Percentiles rank a stretch among this genome's conserved stretches.
These are phyloP conservation scores for Leonotis leonurus DNA, from an alignment of 257 asterid genomes.

Conservation along the genomic window DNA sequence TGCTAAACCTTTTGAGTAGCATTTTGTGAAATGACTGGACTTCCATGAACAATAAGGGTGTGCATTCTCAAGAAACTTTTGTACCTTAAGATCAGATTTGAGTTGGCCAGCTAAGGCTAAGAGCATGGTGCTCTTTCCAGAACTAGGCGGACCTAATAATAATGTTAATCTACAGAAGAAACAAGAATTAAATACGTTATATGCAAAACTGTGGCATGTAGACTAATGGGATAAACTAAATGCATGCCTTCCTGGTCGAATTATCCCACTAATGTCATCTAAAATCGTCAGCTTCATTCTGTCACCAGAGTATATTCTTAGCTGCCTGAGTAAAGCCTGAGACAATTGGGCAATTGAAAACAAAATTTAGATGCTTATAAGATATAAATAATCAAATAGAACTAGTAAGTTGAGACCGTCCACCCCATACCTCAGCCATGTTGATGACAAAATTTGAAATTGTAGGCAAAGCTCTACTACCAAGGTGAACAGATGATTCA, in stretches of 20 bases:
- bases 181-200: conserved; percentile 15
- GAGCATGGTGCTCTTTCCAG: conserved; percentile 89
- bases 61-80: not conserved
- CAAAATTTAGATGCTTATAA: conserved; percentile 25
- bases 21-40: not conserved
- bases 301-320: conserved; percentile 52
- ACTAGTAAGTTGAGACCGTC: not conserved
- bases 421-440: conserved; percentile 65
- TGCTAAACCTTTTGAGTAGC: conserved; percentile 5
- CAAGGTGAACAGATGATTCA: conserved; percentile 69
- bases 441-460: conserved; percentile 78
- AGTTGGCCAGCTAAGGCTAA: conserved; percentile 90
- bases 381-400: not conserved
- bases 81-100: conserved; percentile 80
- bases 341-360: conserved; percentile 9
- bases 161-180: conserved; percentile 63
- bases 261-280: conserved; percentile 78
- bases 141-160: conserved; percentile 93
- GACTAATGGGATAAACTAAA: conserved; percentile 2
- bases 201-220: conserved; percentile 14
- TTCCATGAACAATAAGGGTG: not conserved
- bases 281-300: conserved; percentile 62
- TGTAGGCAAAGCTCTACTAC: conserved; percentile 95
- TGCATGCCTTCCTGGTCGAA: conserved; percentile 88
- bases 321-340: conserved; percentile 69